Evolutionary conservation across 2,329 filamentous ascomycete genomes (phyloP).

Genomic region (Trichoderma oligosporum): DNA sequence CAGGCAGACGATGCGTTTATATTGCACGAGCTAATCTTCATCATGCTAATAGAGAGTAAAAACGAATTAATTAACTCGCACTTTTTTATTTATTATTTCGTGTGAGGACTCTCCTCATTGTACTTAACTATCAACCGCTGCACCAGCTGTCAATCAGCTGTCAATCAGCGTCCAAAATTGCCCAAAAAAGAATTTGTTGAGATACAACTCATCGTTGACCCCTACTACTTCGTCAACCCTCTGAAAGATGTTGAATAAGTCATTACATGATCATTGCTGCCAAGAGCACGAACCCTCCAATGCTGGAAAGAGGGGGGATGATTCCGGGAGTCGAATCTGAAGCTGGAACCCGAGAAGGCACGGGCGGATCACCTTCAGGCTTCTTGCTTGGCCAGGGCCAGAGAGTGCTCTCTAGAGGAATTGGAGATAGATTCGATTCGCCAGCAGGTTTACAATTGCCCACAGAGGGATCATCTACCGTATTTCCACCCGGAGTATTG

Average conservation of each 20-base stretch:
- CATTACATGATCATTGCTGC: constrained; percentile 27
- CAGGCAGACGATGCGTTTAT: no score
- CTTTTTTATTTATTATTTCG: background rate
- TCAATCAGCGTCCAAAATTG: constrained; percentile 25
- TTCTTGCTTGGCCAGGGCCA: constrained; percentile 25
- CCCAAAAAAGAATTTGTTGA: constrained; percentile 20
- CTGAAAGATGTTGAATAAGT: background rate
- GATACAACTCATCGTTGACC: constrained; percentile 4
- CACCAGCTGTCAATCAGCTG: constrained; percentile 22
- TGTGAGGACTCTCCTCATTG: background rate
- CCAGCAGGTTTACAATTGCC: constrained; percentile 19
- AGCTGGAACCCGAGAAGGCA: constrained; percentile 28
- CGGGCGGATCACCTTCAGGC: constrained; percentile 23
- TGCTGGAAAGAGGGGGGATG: constrained; percentile 23
- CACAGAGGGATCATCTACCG: background rate
- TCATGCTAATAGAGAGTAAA: no score
- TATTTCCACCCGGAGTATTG: background rate
- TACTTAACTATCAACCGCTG: background rate
- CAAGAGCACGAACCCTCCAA: constrained; percentile 29
- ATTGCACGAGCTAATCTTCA: no score
- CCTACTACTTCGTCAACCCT: background rate
- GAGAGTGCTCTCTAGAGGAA: constrained; percentile 25
- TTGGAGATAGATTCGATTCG: constrained; percentile 16
- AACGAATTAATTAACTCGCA: background rate
- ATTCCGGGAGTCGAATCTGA: constrained; percentile 28